Evolutionary conservation across 2,329 filamentous ascomycete species (phyloP), one percentile per base, ranked within the genome.

Genomic region (Juglanconis sp.): DNA sequence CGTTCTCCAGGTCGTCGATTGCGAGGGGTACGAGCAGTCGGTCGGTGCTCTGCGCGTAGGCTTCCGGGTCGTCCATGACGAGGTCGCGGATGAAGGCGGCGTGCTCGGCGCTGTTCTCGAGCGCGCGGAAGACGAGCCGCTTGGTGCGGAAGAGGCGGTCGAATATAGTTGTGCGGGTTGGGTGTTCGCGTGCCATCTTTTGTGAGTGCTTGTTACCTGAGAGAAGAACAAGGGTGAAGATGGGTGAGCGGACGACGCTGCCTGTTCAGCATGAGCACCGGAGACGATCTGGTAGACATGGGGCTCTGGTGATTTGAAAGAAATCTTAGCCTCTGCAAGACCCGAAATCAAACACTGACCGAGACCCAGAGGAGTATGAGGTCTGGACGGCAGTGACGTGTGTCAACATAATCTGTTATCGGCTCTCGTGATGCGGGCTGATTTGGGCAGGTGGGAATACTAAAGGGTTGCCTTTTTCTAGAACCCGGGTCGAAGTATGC

Each of bases 101-200:
- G 38, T 60, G 53, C 61, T 63, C 50, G 11, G 54, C 42, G 50
- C 11, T 60, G 48, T 63, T 59, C 15, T 63, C 57, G 34, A 63
- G 48, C 13, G 61, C 61, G 31, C 57, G 59, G 31, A 54, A 60
- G 5, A 55, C 34, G 50, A 63, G 61, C 44, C 61, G 53, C 11
- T 57, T 53, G 30, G 61, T 54, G 30, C 51, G 57, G 46, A 59
- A 59, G 30, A 59, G 57, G 15, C 31, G 46, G 51, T 50, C 57
- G 30, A 59, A 59, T 3, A 30, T 24, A 30, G 15, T 38, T 15
- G 40, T 53, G 40, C 57, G 57, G 10, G 34, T 15, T 9, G 35
- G 57, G 9, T 50, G 35, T 15, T 59, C 51, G 17, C 57, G 57
- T n/a, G 57, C 52, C 57, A 59, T 55, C 2, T 10, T 47, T 44